Conservation (phyloP, 805 yeast genomes). For the Hanseniaspora lindneri region DNA sequence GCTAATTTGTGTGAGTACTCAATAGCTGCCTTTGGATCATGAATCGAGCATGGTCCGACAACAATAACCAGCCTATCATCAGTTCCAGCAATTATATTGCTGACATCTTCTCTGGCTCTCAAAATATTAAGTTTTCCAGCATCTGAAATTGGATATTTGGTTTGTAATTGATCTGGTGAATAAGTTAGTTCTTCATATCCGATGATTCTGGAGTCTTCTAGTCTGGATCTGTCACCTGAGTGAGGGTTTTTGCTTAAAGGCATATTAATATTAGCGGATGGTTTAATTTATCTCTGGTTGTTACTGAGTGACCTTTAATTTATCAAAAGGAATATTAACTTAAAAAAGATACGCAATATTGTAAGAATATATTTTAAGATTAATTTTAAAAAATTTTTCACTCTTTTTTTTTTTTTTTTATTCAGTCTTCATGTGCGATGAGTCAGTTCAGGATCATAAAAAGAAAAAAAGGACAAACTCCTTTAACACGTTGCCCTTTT, state of each 20-base stretch:
- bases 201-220: slow-evolving; percentile 65
- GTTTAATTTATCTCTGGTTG: too few species aligned
- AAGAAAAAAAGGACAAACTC: too few species aligned
- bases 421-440: too few species aligned
- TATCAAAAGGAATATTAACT: too few species aligned
- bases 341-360: too few species aligned
- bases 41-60: slow-evolving; percentile 95
- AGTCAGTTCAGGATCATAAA: too few species aligned
- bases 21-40: slow-evolving; percentile 83
- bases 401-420: too few species aligned
- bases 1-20: slow-evolving; percentile 69
- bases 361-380: too few species aligned
- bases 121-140: slow-evolving; percentile 51
- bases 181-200: slow-evolving; percentile 88
- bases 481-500: too few species aligned
- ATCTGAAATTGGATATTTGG: slow-evolving; percentile 61
- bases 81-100: slow-evolving; percentile 35
- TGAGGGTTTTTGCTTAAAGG: slow-evolving; percentile 65
- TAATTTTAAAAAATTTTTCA: too few species aligned
- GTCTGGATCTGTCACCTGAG: slow-evolving; percentile 68
- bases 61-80: slow-evolving; percentile 83
- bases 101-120: slow-evolving; percentile 62
- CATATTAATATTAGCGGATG: background rate
- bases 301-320: too few species aligned
- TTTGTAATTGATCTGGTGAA: slow-evolving; percentile 85